These are phyloP conservation scores for Apophysomyces sp. DNA, from an alignment of 371 early-diverging fungal genomes.

Conservation along the genomic window DNA sequence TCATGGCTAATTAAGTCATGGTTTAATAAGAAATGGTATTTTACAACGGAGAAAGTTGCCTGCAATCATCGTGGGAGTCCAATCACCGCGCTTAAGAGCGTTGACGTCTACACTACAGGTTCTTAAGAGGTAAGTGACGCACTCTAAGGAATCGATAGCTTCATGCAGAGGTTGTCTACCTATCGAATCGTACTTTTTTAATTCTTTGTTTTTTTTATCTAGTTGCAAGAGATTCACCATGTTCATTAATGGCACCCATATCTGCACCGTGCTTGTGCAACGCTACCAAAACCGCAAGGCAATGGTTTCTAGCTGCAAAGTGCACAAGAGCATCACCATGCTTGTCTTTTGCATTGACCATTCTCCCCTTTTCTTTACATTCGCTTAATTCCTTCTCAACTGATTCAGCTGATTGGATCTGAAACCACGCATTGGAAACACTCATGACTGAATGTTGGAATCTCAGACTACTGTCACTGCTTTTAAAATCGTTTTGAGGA, in stretches of 20 bases:
- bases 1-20: slow-evolving; percentile 30
- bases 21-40: not conserved
- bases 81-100: slow-evolving; percentile 54
- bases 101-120: slow-evolving; percentile 39
- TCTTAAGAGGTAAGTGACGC: slow-evolving; percentile 30
- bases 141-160: slow-evolving; percentile 44
- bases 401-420: not conserved
- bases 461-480: too few species aligned
- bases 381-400: not conserved
- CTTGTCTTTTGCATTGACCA: slow-evolving; percentile 23
- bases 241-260: slow-evolving; percentile 42
- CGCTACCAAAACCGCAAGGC: slow-evolving; percentile 21
- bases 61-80: slow-evolving; percentile 57
- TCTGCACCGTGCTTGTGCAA: slow-evolving; percentile 33
- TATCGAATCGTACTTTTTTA: not conserved
- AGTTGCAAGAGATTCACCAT: slow-evolving; percentile 23
- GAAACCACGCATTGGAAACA: not conserved
- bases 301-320: slow-evolving; percentile 47
- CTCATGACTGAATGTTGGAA: not conserved
- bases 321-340: slow-evolving; percentile 53
- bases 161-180: slow-evolving; percentile 54
- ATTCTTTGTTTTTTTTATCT: not conserved
- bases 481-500: too few species aligned
- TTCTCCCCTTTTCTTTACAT: not conserved
- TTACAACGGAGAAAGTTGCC: slow-evolving; percentile 14